Conservation (phyloP, 192 early-diverging fungal species). For the Coemansia guatemalensis region DNA sequence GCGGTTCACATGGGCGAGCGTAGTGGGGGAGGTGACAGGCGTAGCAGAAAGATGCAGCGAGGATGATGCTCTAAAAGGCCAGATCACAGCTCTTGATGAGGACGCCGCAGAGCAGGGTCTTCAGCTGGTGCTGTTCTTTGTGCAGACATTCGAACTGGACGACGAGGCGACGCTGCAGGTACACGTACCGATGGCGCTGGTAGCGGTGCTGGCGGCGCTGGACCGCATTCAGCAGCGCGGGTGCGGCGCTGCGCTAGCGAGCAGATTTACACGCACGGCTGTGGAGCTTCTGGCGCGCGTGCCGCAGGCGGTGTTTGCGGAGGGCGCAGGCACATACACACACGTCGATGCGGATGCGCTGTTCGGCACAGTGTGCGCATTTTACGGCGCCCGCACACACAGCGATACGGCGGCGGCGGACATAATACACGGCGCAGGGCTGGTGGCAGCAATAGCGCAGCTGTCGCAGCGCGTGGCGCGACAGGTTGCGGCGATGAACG, state of each 20-base stretch:
- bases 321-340: not conserved
- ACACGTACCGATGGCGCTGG: conserved; percentile 78
- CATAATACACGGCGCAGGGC: conserved; percentile 31
- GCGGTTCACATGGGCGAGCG: conserved; percentile 76
- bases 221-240: conserved; percentile 15
- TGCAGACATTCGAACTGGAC: conserved; percentile 70
- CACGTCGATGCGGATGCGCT: conserved; percentile 4
- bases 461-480: conserved; percentile 16
- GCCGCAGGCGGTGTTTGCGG: conserved; percentile 31
- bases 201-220: conserved; percentile 51
- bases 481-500: not conserved
- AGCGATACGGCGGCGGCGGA: conserved; percentile 1
- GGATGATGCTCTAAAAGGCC: not conserved
- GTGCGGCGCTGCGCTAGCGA: not conserved
- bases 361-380: conserved; percentile 25
- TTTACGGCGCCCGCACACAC: conserved; percentile 17
- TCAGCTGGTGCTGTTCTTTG: conserved; percentile 68
- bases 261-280: conserved; percentile 43
- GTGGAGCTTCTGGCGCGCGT: conserved; percentile 49
- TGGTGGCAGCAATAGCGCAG: conserved; percentile 25
- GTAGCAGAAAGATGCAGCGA: conserved; percentile 31
- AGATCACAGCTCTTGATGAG: not conserved
- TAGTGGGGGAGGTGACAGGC: conserved; percentile 57
- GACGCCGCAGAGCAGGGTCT: conserved; percentile 30
- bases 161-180: conserved; percentile 83